A percentile compares a stretch with the other conserved stretches of the same genome.
Conservation (phyloP, 768 basidiomycete genomes). For the Sporobolomyces phaffii region DNA sequence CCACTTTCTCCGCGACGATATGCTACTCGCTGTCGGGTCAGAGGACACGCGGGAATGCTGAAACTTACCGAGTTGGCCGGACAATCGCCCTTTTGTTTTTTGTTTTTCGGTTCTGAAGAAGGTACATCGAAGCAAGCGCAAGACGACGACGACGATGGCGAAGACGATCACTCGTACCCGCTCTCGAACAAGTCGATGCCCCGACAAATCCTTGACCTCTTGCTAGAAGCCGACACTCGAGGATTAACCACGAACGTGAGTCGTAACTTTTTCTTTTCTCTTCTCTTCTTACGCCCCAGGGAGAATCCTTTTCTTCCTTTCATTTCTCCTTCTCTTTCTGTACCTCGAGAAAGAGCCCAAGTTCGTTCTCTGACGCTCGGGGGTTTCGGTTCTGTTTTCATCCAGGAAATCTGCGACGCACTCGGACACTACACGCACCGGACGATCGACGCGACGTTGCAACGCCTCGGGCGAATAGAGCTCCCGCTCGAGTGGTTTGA, state of each 20-base stretch:
- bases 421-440: slow-evolving; percentile 66
- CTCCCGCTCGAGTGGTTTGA: slow-evolving; percentile 63
- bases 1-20: no score
- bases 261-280: not conserved
- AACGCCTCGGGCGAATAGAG: slow-evolving; percentile 59
- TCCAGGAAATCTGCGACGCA: slow-evolving; percentile 43
- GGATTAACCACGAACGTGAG: slow-evolving; percentile 31
- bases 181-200: slow-evolving; percentile 61
- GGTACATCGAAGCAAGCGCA: no score
- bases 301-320: not conserved
- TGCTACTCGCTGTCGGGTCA: no score
- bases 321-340: not conserved
- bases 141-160: not conserved
- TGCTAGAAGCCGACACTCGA: slow-evolving; percentile 61
- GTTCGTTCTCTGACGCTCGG: no score
- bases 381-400: no score
- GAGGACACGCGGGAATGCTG: no score
- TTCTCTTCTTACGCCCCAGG: no score
- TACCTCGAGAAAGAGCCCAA: no score
- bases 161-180: slow-evolving; percentile 23
- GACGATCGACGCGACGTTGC: slow-evolving; percentile 65
- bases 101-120: no score
- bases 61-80: no score
- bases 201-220: slow-evolving; percentile 67
- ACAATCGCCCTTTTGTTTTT: no score